Base-by-base conservation (phyloP, 1,139 yeast species). In the Debaryomyces udenii region DNA sequence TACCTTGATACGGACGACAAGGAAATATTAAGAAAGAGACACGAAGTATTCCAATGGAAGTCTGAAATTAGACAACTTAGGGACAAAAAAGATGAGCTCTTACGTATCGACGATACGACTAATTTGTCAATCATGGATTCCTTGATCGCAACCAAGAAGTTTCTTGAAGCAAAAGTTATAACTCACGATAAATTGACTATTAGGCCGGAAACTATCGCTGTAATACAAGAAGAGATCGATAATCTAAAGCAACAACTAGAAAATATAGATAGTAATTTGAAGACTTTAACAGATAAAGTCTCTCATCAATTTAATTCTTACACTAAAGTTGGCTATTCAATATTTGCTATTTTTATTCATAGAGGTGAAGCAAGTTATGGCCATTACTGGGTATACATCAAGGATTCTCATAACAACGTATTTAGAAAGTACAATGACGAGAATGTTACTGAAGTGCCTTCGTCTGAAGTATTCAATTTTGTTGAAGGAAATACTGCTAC, bases 351-450 rank as follows among this genome's bases (percentile, higher is more conserved):
- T 6, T 93, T 93, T 56, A 89, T 94, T 36, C 99, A 93, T 62
- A 73, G 97, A 41, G 99, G 99, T 6, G 96, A 90, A 55, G 99
- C 96, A 1, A 83, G 90, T 42, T 91, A 87, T 57, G 99, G 99
- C 3, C 99, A 93, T 62, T 93, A 93, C 60, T 93, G 98, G 97
- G 80, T 91, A 11, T 93, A 91, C 59, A 91, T 93, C 46, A 80
- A 79, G 48, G 98, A 93, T 60, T 80, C 83, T 9, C 75, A 75
- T 47, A 70, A 74, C 13, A 77, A 78, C 35, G 68, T 86, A 26
- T 93, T 82, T 78, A 72, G 97, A 46, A 91, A 88, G 69, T 93
- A 93, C 62, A 93, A 93, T 56, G 99, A 93, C 64, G 98, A 93
- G 56, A 75, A 78, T 10, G 95, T 93, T 14, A 81, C 89, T 1